Evolutionary conservation across 192 early-diverging fungal species (phyloP), one percentile per base, ranked within the genome.

Genomic region (Kappamyces sp.): DNA sequence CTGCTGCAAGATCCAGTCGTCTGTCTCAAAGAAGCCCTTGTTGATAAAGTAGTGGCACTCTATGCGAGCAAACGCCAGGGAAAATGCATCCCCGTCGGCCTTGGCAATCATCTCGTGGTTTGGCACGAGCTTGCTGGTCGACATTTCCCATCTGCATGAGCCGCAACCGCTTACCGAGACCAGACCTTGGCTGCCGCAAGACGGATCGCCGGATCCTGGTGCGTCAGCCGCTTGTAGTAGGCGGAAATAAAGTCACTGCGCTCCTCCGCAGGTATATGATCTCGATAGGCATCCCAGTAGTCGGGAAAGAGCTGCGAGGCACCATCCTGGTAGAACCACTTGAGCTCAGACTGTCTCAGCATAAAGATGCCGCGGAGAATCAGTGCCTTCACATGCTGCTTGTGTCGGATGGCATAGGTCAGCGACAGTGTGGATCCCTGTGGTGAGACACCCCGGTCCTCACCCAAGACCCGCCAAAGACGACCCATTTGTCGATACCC

Each of bases 381-480:
- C 40, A 88, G 68, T 12, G 73, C 85, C 54, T 84, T 84, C 49
- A 85, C 80, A 5, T 60, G 72, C 14, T 65, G 62, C 11, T 85
- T 81, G 59, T 87, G 76, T 49, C 67, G 77, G 37, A 68, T 66
- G 6, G 85, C 85, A 59, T 88, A 88, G 1, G 79, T 39, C 4
- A 80, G 62, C 4, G 78, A 51, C 7, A 81, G 70, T 8, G 77
- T 79, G 45, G 69, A 74, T 35, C 86, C 85, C 43, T 22, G 22
- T n/a, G 43, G 22, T 30, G 14, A 31, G n/a, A 4, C 5, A 53
- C 11, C 14, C 4, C 9, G 4, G 41, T 1, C 12, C 4, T 53
- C 36, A 35, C 11, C 83, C 83, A 87, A 3, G 76, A 81, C 37
- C 85, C 85, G 31, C 86, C 86, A 78, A 88, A 87, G 9, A 88